phyloP scores from a whole-genome alignment of 2,329 filamentous ascomycete genomes.

The Alternaria atra region DNA sequence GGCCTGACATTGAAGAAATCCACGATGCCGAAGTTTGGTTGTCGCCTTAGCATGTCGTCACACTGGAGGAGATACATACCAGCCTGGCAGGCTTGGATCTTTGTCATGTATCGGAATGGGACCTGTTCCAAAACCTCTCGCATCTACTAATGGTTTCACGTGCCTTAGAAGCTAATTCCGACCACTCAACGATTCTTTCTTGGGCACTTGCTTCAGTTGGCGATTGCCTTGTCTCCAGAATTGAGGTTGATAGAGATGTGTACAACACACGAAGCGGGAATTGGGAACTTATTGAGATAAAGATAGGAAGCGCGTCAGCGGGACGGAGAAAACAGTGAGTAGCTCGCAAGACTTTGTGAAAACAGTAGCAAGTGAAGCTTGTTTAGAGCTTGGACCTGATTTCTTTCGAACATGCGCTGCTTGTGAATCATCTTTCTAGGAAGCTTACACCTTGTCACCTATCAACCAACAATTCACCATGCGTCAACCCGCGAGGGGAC shows the following conservation, averaged over 20 bases:
- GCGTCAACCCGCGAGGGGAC: background rate
- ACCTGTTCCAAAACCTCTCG: no score
- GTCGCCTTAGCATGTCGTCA: no score
- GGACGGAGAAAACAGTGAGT: background rate
- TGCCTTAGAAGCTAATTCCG: background rate
- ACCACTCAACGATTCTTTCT: background rate
- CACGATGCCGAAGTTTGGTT: no score
- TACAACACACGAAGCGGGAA: background rate
- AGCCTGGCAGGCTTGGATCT: background rate
- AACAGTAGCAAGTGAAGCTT: background rate
- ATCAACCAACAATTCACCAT: background rate
- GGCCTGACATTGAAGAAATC: no score
- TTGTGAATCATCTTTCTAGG: background rate
- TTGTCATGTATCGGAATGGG: background rate
- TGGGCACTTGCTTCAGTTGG: background rate
- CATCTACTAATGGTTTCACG: no score
- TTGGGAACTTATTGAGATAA: background rate
- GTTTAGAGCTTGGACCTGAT: background rate
- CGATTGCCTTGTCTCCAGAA: background rate
- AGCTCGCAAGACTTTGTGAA: background rate
- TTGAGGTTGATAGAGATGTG: background rate
- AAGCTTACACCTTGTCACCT: background rate
- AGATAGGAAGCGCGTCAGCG: background rate
- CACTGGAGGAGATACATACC: background rate
- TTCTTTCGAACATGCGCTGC: background rate